Evolutionary conservation across 805 yeast genomes (phyloP), one percentile per base, ranked within the genome.

Genomic region (Ogataea paraovalis): DNA sequence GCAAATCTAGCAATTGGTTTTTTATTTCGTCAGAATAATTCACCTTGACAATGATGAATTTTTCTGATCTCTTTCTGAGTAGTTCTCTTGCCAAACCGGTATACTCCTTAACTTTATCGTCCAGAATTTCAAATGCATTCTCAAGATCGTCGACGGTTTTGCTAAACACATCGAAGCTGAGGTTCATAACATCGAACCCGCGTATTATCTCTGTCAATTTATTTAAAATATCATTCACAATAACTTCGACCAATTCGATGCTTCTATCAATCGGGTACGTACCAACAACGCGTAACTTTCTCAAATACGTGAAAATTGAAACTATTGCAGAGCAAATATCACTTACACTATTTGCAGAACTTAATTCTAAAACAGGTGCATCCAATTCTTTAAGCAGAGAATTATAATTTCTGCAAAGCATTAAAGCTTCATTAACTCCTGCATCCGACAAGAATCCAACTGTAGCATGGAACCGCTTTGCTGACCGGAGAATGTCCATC

Each of bases 401-500:
- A 52, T 82, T 83, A 59, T 82, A 82, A n/a, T 73, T 70, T 12
- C 70, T 67, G 0, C 89, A 78, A 20, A 65, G 65, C 3, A 69
- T 68, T 12, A 79, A 51, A 14, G 85, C 79, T 23, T 79, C 82
- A 33, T 70, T 64, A 19, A 92, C 65, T 0, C 88, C 87, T 2
- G 85, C 80, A 57, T 87, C 95, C 5, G 88, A 78, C 30, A 78
- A 68, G 56, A 87, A 84, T 32, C 85, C 75, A n/a, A 80, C 77
- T 0, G 91, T 83, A 1, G 88, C 83, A 60, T 87, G 95, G 59
- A 83, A 87, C 52, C 97, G 72, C 55, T 87, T 90, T 2, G 90
- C 89, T 14, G 74, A 68, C 49, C 79, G 78, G 46, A 91, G 69
- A 0, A 86, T 68, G 1, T 76, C 79, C 13, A 89, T 64, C 0